These are phyloP conservation scores for Purshia tridentata DNA, from an alignment of 306 rosid species.

Conservation along the genomic window DNA sequence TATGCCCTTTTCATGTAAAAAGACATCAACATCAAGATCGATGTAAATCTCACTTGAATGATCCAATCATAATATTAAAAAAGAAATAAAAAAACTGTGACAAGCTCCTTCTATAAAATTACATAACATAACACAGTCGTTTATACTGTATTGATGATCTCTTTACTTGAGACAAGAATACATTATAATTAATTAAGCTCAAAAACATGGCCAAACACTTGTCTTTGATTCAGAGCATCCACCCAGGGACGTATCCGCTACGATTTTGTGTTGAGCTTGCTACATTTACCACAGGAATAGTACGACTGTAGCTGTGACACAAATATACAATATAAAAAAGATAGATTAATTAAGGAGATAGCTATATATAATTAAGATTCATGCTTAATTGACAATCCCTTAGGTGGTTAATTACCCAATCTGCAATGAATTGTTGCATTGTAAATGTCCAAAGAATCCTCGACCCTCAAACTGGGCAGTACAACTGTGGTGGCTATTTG, in stretches of 20 bases:
- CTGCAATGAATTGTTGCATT: slow-evolving; percentile 41
- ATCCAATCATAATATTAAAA: no score
- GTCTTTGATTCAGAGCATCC: background rate
- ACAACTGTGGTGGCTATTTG: slow-evolving; percentile 38
- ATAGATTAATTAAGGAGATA: background rate
- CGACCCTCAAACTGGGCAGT: slow-evolving; percentile 34
- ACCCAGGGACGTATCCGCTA: background rate
- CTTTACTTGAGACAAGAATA: background rate
- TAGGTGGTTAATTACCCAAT: slow-evolving; percentile 41
- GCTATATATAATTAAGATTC: background rate
- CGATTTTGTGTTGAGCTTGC: background rate
- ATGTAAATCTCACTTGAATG: no score
- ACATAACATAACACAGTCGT: no score
- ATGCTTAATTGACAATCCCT: background rate
- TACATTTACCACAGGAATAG: background rate
- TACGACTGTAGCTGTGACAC: background rate
- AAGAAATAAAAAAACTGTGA: no score
- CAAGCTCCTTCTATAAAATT: no score
- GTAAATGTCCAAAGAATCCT: slow-evolving; percentile 41
- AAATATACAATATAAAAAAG: background rate
- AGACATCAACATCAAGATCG: no score
- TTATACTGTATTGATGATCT: no score
- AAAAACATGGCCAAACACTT: background rate
- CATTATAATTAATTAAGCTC: no score
- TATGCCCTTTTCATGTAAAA: no score